phyloP scores from a whole-genome alignment of 2,329 filamentous ascomycete genomes.

The Phialocephala subalpina region DNA sequence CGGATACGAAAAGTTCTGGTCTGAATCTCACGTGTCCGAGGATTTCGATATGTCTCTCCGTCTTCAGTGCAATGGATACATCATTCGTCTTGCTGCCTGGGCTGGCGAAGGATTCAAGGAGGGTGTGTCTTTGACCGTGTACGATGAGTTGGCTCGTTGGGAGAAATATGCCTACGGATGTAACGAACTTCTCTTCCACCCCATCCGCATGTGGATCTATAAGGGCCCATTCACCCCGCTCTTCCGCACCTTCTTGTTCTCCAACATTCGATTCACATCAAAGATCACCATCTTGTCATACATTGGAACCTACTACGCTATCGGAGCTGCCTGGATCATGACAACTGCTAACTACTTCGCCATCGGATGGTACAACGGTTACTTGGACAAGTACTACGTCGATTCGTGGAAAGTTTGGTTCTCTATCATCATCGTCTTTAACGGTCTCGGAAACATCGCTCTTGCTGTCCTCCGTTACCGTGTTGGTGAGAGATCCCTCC shows the following conservation, averaged over 20 bases:
- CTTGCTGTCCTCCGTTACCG: slow-evolving; percentile 79
- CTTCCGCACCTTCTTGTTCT: slow-evolving; percentile 77
- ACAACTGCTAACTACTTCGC: slow-evolving; percentile 79
- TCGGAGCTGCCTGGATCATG: slow-evolving; percentile 78
- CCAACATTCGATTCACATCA: slow-evolving; percentile 76
- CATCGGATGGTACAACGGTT: slow-evolving; percentile 79
- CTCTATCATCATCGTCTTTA: slow-evolving; percentile 81
- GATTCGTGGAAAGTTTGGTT: slow-evolving; percentile 84
- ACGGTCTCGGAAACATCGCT: slow-evolving; percentile 75
- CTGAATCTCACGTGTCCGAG: slow-evolving; percentile 80
- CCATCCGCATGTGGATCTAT: slow-evolving; percentile 75
- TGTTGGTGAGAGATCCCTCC: slow-evolving; percentile 67
- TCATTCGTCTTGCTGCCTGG: slow-evolving; percentile 77
- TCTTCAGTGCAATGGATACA: slow-evolving; percentile 75
- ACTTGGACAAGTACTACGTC: slow-evolving; percentile 82
- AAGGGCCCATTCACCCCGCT: slow-evolving; percentile 81
- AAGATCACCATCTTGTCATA: slow-evolving; percentile 81
- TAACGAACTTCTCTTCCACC: slow-evolving; percentile 83
- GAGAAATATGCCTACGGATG: slow-evolving; percentile 89
- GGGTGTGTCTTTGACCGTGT: slow-evolving; percentile 83
- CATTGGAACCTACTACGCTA: slow-evolving; percentile 83
- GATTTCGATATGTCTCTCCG: slow-evolving; percentile 86
- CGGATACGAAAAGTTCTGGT: slow-evolving; percentile 83
- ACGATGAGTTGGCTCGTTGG: slow-evolving; percentile 85
- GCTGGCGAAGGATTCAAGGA: slow-evolving; percentile 82